These are phyloP conservation scores for Rhodotorula sp. DNA, from an alignment of 1,284 basidiomycete species.

Conservation along the genomic window DNA sequence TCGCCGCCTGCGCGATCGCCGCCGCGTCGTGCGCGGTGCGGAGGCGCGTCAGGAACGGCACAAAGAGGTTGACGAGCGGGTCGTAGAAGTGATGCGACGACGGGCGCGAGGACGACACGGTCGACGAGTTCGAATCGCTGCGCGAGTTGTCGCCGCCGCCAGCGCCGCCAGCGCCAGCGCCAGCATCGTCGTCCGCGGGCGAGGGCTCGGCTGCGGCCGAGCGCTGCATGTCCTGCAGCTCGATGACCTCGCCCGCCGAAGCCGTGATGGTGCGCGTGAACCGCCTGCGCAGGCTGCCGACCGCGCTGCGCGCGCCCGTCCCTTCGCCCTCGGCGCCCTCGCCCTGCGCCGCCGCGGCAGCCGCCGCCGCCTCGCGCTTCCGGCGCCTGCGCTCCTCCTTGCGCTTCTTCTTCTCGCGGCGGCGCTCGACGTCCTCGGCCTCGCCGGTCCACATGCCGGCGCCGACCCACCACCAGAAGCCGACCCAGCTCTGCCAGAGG, in stretches of 20 bases:
- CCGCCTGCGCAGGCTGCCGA: conserved; percentile 16
- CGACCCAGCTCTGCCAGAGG: conserved; percentile 73
- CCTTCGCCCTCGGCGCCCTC: background rate
- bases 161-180: background rate
- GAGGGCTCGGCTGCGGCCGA: no score
- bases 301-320: background rate
- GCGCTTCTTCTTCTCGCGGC: conserved; percentile 51
- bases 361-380: conserved; percentile 22
- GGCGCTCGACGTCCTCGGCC: conserved; percentile 62
- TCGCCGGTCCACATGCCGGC: conserved; percentile 72
- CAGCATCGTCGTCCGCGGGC: background rate
- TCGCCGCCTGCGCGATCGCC: conserved; percentile 37
- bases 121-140: conserved; percentile 29
- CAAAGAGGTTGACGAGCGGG: conserved; percentile 18
- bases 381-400: conserved; percentile 20
- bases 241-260: conserved; percentile 24
- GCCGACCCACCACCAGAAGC: conserved; percentile 71
- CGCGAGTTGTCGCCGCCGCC: background rate
- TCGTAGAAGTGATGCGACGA: conserved; percentile 21
- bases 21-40: conserved; percentile 41
- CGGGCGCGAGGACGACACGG: conserved; percentile 19
- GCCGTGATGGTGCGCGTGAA: conserved; percentile 5
- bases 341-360: background rate
- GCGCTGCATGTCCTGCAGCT: conserved; percentile 20
- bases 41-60: conserved; percentile 33